phyloP scores from a whole-genome alignment of 2,329 filamentous ascomycete species.

The Trichophyton benhamiae region DNA sequence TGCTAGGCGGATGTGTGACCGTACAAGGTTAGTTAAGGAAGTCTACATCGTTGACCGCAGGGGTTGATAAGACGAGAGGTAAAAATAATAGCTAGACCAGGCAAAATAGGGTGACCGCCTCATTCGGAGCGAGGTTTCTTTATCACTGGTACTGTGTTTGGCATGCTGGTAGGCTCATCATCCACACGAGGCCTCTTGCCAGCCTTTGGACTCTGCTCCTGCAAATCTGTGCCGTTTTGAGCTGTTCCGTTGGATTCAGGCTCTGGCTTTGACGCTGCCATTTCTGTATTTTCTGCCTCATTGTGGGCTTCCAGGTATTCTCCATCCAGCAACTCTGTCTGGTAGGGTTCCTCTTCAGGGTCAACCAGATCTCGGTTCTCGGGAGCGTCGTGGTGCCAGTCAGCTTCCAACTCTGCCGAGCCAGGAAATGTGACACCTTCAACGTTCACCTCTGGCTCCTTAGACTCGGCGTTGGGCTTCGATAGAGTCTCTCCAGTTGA shows the following conservation, averaged over 20 bases:
- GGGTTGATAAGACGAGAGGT: neutral
- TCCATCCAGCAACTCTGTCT: constrained; percentile 12
- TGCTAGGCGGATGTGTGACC: neutral
- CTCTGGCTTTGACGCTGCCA: constrained; percentile 23
- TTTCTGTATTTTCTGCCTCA: constrained; percentile 20
- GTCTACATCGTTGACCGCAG: neutral
- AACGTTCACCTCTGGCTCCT: neutral
- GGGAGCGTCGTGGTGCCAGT: neutral
- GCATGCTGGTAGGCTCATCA: constrained; percentile 8
- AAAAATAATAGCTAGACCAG: too few species aligned
- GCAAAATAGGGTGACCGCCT: neutral
- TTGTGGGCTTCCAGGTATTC: constrained; percentile 16
- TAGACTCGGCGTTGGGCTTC: neutral
- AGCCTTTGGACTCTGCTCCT: constrained; percentile 17
- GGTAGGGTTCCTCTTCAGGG: neutral
- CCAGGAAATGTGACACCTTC: neutral
- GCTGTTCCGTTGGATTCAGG: neutral
- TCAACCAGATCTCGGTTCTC: neutral
- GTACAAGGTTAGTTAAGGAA: neutral
- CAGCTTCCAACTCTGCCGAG: neutral
- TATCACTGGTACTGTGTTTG: constrained; percentile 4
- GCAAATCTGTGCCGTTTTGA: constrained; percentile 17
- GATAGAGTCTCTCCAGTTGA: neutral
- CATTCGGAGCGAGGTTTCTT: constrained; percentile 13
- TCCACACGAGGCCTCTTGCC: constrained; percentile 11